Percentiles rank a stretch among this genome's conserved stretches.
Conservation (phyloP, 139 green algal species). For the Klebsormidium nitens region DNA sequence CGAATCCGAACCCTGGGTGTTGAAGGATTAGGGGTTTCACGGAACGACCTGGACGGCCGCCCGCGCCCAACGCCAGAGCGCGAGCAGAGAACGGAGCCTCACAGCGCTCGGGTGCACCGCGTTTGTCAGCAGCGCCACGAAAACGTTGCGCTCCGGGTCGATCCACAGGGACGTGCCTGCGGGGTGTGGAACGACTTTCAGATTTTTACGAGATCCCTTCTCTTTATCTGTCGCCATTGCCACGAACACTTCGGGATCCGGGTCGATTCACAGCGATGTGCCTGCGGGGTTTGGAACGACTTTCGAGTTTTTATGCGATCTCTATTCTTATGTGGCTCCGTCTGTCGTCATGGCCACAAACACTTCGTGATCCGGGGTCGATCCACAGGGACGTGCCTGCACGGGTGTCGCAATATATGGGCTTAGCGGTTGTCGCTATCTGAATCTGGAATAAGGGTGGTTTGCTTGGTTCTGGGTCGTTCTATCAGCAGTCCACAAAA, state of each 20-base stretch:
- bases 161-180: conserved; percentile 45
- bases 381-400: conserved; percentile 45
- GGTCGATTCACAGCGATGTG: conserved; percentile 46
- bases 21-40: too few species aligned
- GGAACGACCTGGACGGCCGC: too few species aligned
- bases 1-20: too few species aligned
- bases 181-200: not conserved
- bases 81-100: conserved; percentile 4
- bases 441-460: conserved; percentile 44
- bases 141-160: conserved; percentile 42
- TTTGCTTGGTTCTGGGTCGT: too few species aligned
- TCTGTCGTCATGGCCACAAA: conserved; percentile 47
- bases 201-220: too few species aligned
- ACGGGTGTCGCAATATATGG: not conserved
- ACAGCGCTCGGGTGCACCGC: conserved; percentile 40
- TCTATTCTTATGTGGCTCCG: too few species aligned
- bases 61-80: too few species aligned
- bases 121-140: conserved; percentile 44
- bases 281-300: conserved; percentile 9
- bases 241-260: conserved; percentile 42
- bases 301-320: not conserved
- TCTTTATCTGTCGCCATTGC: conserved; percentile 42
- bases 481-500: too few species aligned
- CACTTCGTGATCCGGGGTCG: conserved; percentile 40
- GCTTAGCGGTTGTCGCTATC: too few species aligned